Base-by-base conservation (phyloP, 257 asterid species). In the Schizonepeta tenuifolia region DNA sequence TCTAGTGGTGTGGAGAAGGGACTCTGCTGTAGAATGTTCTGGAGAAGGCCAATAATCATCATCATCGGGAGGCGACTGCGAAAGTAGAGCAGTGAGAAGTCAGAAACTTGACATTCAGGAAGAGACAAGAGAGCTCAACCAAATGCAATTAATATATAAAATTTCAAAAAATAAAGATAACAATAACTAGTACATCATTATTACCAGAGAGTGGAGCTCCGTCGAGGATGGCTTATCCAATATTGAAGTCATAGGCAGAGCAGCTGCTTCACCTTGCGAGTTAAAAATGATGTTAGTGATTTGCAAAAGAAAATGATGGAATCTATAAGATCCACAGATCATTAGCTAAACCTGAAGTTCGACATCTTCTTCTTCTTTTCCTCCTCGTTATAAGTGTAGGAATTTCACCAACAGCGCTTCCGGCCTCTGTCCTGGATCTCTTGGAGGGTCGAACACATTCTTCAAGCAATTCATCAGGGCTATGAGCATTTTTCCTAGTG, bases 401-500 rank as follows among this genome's bases (percentile, higher is more conserved):
- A 53, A 55, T 41, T 47, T 28, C 73, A 62, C 33, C 49, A 22
- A 51, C 56, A 56, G 12, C 20, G 24, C 43, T 44, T 35, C 22
- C 72, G 13, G 75, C 69, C 61, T 73, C 81, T 44, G 61, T 70
- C 72, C 78, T 71, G 73, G 75, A 31, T 40, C 63, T 73, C 65
- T 70, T 78, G 73, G 57, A 40, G 50, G 79, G 59, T 18, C 4
- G 64, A 56, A 21, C 77, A 44, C 68, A 17, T 61, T 26, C 76
- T 58, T 69, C 71, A 28, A 12, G 43, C 59, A 70, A 60, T 35
- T 69, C 74, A 44, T 60, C 55, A 21, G 22, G 54, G 26, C 7
- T 17, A 44, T 70, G 73, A 15, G 54, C 78, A 60, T 51, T 64
- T 65, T 79, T 87, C 77, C 73, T 80, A 56, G 17, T 41, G 73